Evolutionary conservation across 176 grass and related monocot species (phyloP), one percentile per base, ranked within the genome.

Genomic region (Raddia guianensis): DNA sequence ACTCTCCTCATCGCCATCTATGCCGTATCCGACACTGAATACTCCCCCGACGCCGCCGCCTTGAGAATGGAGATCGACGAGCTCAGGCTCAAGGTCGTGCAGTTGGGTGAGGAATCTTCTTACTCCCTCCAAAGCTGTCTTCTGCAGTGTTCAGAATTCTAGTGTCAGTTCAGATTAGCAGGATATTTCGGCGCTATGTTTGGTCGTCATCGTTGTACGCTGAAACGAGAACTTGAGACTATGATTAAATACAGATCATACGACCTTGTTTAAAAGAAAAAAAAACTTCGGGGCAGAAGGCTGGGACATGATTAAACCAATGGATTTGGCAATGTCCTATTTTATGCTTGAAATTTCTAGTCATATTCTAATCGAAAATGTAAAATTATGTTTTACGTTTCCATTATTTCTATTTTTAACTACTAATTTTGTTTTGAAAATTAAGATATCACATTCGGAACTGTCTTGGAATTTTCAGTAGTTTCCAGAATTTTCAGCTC

Each of bases 71-170:
- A 97, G 64, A 72, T 94, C 49, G 83, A 82, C 63, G 83, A 82
- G 11, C 79, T 97, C 70, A 89, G 89, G 74, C 83, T 89, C 27
- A 89, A 87, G 66, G 74, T 92, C 18, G 21, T 72, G 66, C 85
- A 70, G 77, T 45, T 97, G 46, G 94, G 94, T 97, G 78, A 82
- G 88, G 6, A 72, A 35, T 5, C 62, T 75, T 52, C 32, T 18
- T 49, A 9, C 14, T 37, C 2, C 78, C 58, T 48, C 6, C 51
- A 27, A 44, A 65, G 42, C 27, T 7, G 34, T 34, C 47, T 6
- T 11, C 8, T 21, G 12, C 32, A 8, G 33, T 86, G 49, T 27
- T 61, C 32, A 8, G 5, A 50, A 44, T 58, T 80, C 13, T 53
- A 10, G 11, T 50, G n/a, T 2, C 52, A 79, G 16, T 72, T 45